phyloP scores from a whole-genome alignment of 2,329 filamentous ascomycete species.

The Clonostachys byssicola region DNA sequence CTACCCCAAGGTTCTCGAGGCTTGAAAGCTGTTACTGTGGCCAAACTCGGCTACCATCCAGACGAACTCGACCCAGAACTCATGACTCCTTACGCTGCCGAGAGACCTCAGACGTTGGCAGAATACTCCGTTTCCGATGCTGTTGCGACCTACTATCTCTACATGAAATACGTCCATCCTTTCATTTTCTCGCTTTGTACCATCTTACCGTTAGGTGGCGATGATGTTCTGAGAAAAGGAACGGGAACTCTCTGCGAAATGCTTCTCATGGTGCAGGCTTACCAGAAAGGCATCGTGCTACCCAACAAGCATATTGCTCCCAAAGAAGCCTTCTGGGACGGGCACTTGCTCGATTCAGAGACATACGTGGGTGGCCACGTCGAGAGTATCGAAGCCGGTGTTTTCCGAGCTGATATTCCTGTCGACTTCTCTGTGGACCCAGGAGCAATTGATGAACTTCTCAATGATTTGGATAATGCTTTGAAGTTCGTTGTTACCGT shows the following conservation, averaged over 20 bases:
- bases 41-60: constrained; percentile 96
- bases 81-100: constrained; percentile 89
- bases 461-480: constrained; percentile 82
- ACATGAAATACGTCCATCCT: constrained; percentile 99
- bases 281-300: constrained; percentile 83
- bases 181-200: constrained; percentile 99
- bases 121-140: constrained; percentile 99
- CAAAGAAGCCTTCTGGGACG: constrained; percentile 93
- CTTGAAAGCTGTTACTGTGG: constrained; percentile 94
- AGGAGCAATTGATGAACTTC: constrained; percentile 81
- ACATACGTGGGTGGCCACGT: constrained; percentile 98
- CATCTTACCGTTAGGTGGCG: constrained; percentile 87
- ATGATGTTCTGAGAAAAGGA: constrained; percentile 90
- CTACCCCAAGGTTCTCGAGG: constrained; percentile 95
- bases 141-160: constrained; percentile 96
- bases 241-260: constrained; percentile 99
- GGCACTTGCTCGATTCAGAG: constrained; percentile 91
- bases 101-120: constrained; percentile 88
- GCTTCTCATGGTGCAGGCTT: constrained; percentile 98
- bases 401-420: constrained; percentile 93
- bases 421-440: constrained; percentile 92
- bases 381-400: constrained; percentile 97
- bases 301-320: constrained; percentile 94
- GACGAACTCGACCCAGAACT: constrained; percentile 96
- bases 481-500: constrained; percentile 82